These are phyloP conservation scores for Bipolaris zeicola DNA, from an alignment of 2,329 filamentous ascomycete species.

Conservation along the genomic window DNA sequence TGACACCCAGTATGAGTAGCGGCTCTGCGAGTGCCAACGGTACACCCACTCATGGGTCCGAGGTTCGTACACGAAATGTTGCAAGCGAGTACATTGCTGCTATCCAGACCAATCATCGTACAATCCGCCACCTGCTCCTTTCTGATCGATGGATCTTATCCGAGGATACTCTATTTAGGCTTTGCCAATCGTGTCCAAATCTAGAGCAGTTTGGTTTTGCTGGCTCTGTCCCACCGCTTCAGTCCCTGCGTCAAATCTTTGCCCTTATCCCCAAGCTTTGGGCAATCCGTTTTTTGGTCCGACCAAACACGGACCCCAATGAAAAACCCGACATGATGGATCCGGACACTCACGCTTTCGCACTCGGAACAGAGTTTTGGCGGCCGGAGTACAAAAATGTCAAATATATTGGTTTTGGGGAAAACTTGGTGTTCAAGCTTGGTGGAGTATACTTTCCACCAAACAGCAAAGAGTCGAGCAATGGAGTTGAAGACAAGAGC, in stretches of 20 bases:
- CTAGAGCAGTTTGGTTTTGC: conserved; percentile 64
- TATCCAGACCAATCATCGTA: conserved; percentile 57
- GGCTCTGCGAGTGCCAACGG: conserved; percentile 24
- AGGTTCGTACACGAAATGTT: conserved; percentile 43
- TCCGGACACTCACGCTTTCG: conserved; percentile 41
- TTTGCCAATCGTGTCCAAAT: conserved; percentile 62
- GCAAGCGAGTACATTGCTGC: conserved; percentile 57
- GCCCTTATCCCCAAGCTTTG: conserved; percentile 48
- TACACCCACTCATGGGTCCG: conserved; percentile 29
- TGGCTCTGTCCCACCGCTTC: conserved; percentile 59
- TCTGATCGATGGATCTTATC: conserved; percentile 61
- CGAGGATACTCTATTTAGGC: conserved; percentile 54
- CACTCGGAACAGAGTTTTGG: conserved; percentile 42
- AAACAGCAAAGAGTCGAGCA: conserved; percentile 14
- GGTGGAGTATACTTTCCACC: conserved; percentile 38
- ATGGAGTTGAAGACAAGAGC: conserved; percentile 26
- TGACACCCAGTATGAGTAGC: conserved; percentile 26
- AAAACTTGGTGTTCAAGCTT: conserved; percentile 46
- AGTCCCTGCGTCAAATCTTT: conserved; percentile 45
- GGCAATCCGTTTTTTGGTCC: conserved; percentile 49
- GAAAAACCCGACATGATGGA: conserved; percentile 36
- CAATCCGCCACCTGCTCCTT: conserved; percentile 62
- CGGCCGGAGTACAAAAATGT: conserved; percentile 42
- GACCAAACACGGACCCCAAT: conserved; percentile 30
- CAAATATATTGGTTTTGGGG: conserved; percentile 49